A percentile compares a stretch with the other conserved stretches of the same genome.
Evolutionary conservation across 306 rosid species (phyloP).

Genomic region (Gynostemma pentaphyllum): DNA sequence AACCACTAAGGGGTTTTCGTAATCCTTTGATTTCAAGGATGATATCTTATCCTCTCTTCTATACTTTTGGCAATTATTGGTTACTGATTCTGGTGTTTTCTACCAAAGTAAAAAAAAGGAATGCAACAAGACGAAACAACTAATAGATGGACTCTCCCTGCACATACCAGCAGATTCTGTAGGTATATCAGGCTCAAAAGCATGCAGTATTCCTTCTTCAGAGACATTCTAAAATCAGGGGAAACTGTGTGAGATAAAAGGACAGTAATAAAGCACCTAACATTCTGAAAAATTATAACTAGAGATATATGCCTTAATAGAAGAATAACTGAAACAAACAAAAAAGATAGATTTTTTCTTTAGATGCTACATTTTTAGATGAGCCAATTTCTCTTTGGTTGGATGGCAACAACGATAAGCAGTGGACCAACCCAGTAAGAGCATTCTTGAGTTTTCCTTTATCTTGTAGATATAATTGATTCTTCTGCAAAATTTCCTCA

Average conservation of each 20-base stretch:
- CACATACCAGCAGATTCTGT: conserved; percentile 45
- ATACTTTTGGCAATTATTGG: not conserved
- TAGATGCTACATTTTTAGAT: conserved; percentile 37
- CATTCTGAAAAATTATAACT: not conserved
- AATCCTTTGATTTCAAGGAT: not conserved
- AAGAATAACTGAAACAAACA: not conserved
- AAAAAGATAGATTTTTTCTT: not conserved
- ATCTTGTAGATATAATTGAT: conserved; percentile 55
- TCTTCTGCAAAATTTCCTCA: conserved; percentile 55
- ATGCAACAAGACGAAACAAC: not conserved
- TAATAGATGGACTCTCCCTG: conserved; percentile 10
- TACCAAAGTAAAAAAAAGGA: not conserved
- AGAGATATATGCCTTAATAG: not conserved
- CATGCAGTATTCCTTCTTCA: conserved; percentile 39
- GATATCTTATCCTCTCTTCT: not conserved
- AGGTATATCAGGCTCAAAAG: conserved; percentile 43
- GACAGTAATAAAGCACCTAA: not conserved
- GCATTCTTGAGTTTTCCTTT: conserved; percentile 56
- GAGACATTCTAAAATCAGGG: conserved; percentile 34
- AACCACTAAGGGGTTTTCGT: not conserved
- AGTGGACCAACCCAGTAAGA: conserved; percentile 60
- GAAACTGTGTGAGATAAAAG: conserved; percentile 18
- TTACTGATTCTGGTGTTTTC: not conserved
- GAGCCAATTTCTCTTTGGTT: conserved; percentile 41
- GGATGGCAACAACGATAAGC: conserved; percentile 78